Conservation (phyloP, 306 rosid genomes). For the Prunus armeniaca region DNA sequence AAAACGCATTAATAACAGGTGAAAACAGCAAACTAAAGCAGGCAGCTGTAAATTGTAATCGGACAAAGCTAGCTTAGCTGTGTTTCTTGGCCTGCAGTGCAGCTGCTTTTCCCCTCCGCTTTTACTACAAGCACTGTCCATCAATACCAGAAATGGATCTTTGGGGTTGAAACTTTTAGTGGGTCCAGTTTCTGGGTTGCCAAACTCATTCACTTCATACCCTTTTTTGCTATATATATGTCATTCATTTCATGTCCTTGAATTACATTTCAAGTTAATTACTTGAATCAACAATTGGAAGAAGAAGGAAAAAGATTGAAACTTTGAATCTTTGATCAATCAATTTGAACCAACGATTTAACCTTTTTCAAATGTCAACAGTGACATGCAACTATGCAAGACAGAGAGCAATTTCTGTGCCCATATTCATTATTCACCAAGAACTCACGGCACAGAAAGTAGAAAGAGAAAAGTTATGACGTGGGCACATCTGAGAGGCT, state of each 20-base stretch:
- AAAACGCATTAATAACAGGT: neutral
- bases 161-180: neutral
- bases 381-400: neutral
- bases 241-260: neutral
- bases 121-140: neutral
- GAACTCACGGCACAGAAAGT: neutral
- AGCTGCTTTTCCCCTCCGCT: neutral
- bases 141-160: neutral
- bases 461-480: neutral
- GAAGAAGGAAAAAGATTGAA: neutral
- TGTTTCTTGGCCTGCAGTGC: neutral
- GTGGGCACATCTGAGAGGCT: neutral
- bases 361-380: neutral
- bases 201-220: neutral
- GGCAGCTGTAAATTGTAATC: neutral
- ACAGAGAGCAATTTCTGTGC: neutral
- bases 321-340: neutral
- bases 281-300: neutral
- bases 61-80: neutral
- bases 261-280: neutral
- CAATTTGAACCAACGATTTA: neutral
- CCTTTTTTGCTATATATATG: neutral
- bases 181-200: neutral
- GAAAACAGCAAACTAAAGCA: slow-evolving; percentile 1
- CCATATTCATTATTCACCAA: neutral